Base-by-base conservation (phyloP, 2,329 filamentous ascomycete genomes). In the Talaromyces sp. region DNA sequence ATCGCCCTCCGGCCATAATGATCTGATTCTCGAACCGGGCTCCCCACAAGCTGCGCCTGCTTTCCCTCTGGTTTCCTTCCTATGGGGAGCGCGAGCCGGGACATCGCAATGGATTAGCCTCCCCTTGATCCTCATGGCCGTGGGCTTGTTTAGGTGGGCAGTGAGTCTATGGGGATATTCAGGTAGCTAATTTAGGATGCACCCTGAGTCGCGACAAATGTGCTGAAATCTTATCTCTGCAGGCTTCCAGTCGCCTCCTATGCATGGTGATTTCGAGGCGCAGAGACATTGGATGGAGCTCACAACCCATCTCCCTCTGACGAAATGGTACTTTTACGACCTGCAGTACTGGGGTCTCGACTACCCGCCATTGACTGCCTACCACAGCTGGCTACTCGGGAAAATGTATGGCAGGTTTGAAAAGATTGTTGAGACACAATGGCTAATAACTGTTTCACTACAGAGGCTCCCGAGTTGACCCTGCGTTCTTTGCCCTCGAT, bases 241-340 rank as follows among this genome's bases (percentile, higher is more conserved):
- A 92, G 90, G 93, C 59, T 90, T 88, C 70, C 81, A 88, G 62
- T 86, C 85, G 62, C 93, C 93, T 38, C 95, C 95, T 6, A 92
- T 97, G 86, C 90, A 93, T 71, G 95, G 95, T 66, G 95, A 99
- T 76, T 99, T 96, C 77, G 95, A 99, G 79, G 95, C 96, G 3
- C 95, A 99, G 75, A 82, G 95, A 68, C 95, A 99, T 76, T 99
- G 95, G 95, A 96, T 99, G 93, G 95, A 99, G 72, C 82, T 99
- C 65, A 97, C 95, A 1, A 90, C 86, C 9, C 86, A 96, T 62
- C 81, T 99, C 1, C 95, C 95, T 14, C 82, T 96, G 41, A 95
- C 91, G 11, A 89, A 95, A 74, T 99, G 96, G 95, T 99, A 99
- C 76, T 96, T 96, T 71, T 91, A 99, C 74, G 93, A 99, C 73